Evolutionary conservation across 371 early-diverging fungal genomes (phyloP).

Genomic region (Lichtheimia corymbifera): DNA sequence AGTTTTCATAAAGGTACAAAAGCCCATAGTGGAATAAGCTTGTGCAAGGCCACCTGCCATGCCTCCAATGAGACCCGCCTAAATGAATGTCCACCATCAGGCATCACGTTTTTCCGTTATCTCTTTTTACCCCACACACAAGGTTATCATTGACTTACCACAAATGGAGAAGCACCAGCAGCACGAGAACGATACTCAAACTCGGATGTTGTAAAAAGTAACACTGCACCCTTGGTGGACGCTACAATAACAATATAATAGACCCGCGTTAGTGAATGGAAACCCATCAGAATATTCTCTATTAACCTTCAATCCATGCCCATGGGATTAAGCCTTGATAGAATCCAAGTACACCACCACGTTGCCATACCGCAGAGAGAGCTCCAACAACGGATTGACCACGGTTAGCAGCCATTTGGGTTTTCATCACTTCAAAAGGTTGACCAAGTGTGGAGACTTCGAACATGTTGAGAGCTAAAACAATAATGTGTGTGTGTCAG

Average conservation of each 20-base stretch:
- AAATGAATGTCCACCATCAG: conserved; percentile 5
- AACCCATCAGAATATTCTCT: neutral
- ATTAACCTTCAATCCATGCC: conserved; percentile 85
- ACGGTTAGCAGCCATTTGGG: conserved; percentile 87
- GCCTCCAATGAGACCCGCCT: conserved; percentile 89
- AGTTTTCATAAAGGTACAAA: conserved; percentile 99
- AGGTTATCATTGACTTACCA: conserved; percentile 30
- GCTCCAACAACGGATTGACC: conserved; percentile 68
- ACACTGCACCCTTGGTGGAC: conserved; percentile 91
- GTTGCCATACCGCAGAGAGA: conserved; percentile 66
- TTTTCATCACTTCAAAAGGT: conserved; percentile 91
- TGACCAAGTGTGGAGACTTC: conserved; percentile 89
- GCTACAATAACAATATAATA: conserved; percentile 29
- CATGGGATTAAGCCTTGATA: conserved; percentile 84
- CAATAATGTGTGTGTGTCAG: neutral
- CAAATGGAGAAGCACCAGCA: conserved; percentile 58
- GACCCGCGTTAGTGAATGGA: too few relatives aligned
- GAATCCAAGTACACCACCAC: conserved; percentile 82
- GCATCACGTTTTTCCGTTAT: neutral
- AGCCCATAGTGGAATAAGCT: conserved; percentile 98
- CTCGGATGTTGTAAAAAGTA: conserved; percentile 93
- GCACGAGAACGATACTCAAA: conserved; percentile 76
- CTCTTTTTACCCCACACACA: neutral
- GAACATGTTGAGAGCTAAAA: conserved; percentile 67
- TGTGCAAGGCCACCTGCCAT: conserved; percentile 90